These are phyloP conservation scores for Eremothecium coryli DNA, from an alignment of 1,139 yeast species.

Conservation along the genomic window DNA sequence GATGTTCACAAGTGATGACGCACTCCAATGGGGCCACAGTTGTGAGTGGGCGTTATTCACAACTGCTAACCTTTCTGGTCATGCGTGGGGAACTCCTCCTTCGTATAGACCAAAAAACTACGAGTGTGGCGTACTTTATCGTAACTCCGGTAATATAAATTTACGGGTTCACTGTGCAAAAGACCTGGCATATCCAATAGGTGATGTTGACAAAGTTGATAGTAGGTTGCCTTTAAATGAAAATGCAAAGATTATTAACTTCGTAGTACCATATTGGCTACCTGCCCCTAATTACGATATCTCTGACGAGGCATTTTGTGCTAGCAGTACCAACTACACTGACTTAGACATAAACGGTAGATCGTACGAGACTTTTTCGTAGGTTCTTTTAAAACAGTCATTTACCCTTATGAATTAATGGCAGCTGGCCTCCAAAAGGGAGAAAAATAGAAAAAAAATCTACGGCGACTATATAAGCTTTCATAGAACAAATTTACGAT, in stretches of 20 bases:
- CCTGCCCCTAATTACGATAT: slow-evolving; percentile 39
- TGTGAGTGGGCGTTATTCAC: slow-evolving; percentile 51
- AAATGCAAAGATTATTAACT: slow-evolving; percentile 26
- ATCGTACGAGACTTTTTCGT: too few relatives aligned
- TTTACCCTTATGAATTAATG: too few relatives aligned
- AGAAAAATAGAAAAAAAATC: too few relatives aligned
- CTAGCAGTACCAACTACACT: slow-evolving; percentile 9
- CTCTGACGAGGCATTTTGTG: slow-evolving; percentile 46
- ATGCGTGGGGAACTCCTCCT: slow-evolving; percentile 53
- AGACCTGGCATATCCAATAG: slow-evolving; percentile 14
- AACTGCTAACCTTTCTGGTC: slow-evolving; percentile 55
- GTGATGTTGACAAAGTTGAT: slow-evolving; percentile 6
- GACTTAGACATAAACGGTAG: slow-evolving; percentile 12
- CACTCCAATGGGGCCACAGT: slow-evolving; percentile 35
- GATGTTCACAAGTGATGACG: slow-evolving; percentile 37
- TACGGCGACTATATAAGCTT: too few relatives aligned
- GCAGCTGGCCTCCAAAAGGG: too few relatives aligned
- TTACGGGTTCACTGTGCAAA: slow-evolving; percentile 36
- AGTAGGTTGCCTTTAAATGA: slow-evolving; percentile 3
- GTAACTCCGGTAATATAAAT: slow-evolving; percentile 21
- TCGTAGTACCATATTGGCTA: slow-evolving; percentile 46
- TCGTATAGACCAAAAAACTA: slow-evolving; percentile 29
- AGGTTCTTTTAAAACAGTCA: too few relatives aligned
- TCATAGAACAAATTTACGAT: too few relatives aligned
- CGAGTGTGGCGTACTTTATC: slow-evolving; percentile 51